Evolutionary conservation across 2,329 filamentous ascomycete genomes (phyloP).

Genomic region (Amauroascus verrucosus): DNA sequence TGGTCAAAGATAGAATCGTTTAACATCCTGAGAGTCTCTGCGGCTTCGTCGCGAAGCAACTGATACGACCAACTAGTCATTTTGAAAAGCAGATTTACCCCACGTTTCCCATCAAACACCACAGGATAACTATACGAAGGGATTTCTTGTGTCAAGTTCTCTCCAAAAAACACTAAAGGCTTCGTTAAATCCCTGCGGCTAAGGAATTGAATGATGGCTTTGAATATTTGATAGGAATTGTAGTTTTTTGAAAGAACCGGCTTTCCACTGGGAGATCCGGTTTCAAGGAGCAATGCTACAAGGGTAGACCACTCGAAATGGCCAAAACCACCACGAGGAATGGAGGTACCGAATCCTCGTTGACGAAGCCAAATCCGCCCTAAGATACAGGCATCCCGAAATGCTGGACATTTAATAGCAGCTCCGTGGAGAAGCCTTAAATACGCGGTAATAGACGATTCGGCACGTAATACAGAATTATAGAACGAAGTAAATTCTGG

Average conservation of each 20-base stretch:
- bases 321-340: constrained; percentile 76
- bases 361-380: constrained; percentile 85
- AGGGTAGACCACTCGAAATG: constrained; percentile 83
- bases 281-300: constrained; percentile 67
- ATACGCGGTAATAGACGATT: constrained; percentile 62
- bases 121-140: constrained; percentile 49
- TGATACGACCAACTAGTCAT: constrained; percentile 78
- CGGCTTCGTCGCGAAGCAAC: constrained; percentile 63
- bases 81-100: constrained; percentile 78
- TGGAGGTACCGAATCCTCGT: constrained; percentile 61
- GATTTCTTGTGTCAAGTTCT: constrained; percentile 19
- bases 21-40: constrained; percentile 61
- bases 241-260: constrained; percentile 67
- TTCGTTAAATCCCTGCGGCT: constrained; percentile 63
- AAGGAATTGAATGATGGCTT: constrained; percentile 81
- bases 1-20: constrained; percentile 65
- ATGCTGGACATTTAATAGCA: constrained; percentile 59
- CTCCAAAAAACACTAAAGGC: constrained; percentile 43
- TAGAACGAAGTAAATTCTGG: constrained; percentile 60
- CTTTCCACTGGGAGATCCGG: constrained; percentile 61
- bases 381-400: constrained; percentile 73
- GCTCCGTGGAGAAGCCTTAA: constrained; percentile 64
- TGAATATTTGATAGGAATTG: constrained; percentile 89
- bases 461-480: constrained; percentile 73
- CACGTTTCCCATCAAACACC: constrained; percentile 64